These are phyloP conservation scores for Martiniozyma asiatica DNA, from an alignment of 1,139 yeast genomes.

Conservation along the genomic window DNA sequence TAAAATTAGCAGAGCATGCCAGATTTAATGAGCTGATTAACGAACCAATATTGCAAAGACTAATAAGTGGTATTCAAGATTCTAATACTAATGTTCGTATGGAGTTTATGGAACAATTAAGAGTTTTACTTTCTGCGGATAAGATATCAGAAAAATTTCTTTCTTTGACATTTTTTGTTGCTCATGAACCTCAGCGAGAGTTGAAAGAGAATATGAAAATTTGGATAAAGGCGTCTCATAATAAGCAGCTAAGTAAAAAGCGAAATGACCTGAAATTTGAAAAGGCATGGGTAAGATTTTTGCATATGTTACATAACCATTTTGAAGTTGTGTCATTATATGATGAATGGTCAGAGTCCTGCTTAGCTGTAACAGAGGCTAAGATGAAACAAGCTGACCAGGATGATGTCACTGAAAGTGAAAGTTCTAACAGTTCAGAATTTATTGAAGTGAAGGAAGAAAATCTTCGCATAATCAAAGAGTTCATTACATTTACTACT, in stretches of 20 bases:
- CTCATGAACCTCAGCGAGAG: constrained; percentile 54
- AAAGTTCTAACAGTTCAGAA: constrained; percentile 14
- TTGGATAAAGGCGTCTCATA: constrained; percentile 62
- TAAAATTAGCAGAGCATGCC: constrained; percentile 53
- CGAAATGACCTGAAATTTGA: constrained; percentile 37
- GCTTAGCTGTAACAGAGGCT: neutral
- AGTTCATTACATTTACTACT: constrained; percentile 30
- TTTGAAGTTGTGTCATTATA: constrained; percentile 46
- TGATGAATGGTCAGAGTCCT: constrained; percentile 18
- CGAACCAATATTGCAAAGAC: constrained; percentile 38
- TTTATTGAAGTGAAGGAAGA: constrained; percentile 9
- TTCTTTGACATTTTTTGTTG: constrained; percentile 59
- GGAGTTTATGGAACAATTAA: constrained; percentile 39
- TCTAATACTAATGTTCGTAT: constrained; percentile 46
- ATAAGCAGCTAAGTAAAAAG: constrained; percentile 21
- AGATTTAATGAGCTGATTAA: constrained; percentile 41
- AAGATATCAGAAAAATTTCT: constrained; percentile 53
- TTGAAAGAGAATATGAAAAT: constrained; percentile 42
- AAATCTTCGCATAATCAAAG: constrained; percentile 13
- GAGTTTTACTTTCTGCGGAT: constrained; percentile 39
- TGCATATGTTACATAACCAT: constrained; percentile 68
- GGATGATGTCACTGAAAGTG: neutral
- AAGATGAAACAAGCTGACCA: neutral
- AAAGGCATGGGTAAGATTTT: constrained; percentile 50
- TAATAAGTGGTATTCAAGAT: constrained; percentile 59